phyloP scores from a whole-genome alignment of 2,329 filamentous ascomycete genomes.

The Sclerotinia minor region DNA sequence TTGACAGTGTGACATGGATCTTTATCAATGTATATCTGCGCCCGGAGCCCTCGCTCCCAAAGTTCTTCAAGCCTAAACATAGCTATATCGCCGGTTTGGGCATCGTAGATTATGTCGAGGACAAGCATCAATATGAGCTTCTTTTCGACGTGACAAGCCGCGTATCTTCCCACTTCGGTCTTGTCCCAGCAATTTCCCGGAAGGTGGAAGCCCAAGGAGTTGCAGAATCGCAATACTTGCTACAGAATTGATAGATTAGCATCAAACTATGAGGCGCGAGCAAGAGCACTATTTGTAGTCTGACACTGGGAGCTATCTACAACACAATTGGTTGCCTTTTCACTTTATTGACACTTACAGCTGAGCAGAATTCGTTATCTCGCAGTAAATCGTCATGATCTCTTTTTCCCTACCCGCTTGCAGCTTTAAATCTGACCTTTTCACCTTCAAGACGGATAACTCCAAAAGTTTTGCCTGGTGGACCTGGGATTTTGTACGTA shows the following conservation, averaged over 20 bases:
- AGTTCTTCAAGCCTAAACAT: slow-evolving; percentile 9
- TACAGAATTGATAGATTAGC: background rate
- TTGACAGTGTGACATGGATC: slow-evolving; percentile 10
- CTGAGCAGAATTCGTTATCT: slow-evolving; percentile 19
- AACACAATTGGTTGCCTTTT: background rate
- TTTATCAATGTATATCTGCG: slow-evolving; percentile 8
- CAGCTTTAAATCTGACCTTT: background rate
- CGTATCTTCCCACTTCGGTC: slow-evolving; percentile 11
- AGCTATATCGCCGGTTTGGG: slow-evolving; percentile 4
- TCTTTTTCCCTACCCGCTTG: slow-evolving; percentile 8
- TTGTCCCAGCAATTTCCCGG: slow-evolving; percentile 13
- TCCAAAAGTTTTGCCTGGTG: slow-evolving; percentile 8
- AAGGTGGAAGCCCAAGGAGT: slow-evolving; percentile 10
- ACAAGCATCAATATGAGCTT: slow-evolving; percentile 15
- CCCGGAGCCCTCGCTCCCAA: background rate
- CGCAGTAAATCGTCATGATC: background rate
- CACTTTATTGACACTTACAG: background rate
- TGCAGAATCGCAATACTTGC: slow-evolving; percentile 19
- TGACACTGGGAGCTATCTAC: background rate
- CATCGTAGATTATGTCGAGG: slow-evolving; percentile 6
- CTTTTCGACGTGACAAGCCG: slow-evolving; percentile 22
- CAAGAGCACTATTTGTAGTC: background rate
- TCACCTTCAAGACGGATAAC: slow-evolving; percentile 2
- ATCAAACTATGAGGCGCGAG: background rate
- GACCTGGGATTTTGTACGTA: background rate